Conservation (phyloP, 139 green algal species). For the Trebouxia sp. region DNA sequence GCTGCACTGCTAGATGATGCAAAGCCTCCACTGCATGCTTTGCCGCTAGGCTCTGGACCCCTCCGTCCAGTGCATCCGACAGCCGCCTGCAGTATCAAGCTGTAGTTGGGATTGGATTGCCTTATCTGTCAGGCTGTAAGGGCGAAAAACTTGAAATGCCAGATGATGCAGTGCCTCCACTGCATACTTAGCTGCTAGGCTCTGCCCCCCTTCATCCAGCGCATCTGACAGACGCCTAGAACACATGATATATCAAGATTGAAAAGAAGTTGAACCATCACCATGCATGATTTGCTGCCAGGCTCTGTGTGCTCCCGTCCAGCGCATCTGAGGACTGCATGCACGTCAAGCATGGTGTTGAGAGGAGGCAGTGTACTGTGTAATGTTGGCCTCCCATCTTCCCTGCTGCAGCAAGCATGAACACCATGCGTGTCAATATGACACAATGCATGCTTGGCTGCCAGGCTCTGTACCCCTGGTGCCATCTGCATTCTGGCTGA, state of each 20-base stretch:
- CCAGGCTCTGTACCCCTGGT: too few species aligned
- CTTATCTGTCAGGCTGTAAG: too few species aligned
- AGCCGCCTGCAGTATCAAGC: background rate
- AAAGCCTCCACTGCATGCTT: background rate
- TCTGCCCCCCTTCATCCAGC: too few species aligned
- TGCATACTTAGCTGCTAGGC: too few species aligned
- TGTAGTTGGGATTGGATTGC: background rate
- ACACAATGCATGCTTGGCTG: background rate
- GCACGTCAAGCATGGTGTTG: background rate
- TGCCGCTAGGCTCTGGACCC: background rate
- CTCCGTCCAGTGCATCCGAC: background rate
- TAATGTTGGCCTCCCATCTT: too few species aligned
- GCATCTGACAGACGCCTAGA: too few species aligned
- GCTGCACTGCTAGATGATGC: background rate
- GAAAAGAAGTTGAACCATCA: too few species aligned
- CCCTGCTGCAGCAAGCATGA: too few species aligned
- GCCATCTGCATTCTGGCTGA: too few species aligned
- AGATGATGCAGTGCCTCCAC: conserved; percentile 6
- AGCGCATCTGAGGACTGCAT: background rate
- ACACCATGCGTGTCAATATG: background rate
- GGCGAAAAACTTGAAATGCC: background rate
- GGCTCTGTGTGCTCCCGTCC: background rate
- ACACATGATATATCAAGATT: too few species aligned
- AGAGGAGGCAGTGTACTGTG: too few species aligned
- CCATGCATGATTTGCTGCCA: background rate